Percentiles rank a stretch among this genome's conserved stretches.
Evolutionary conservation across 768 basidiomycete species (phyloP).

Genomic region (Boletus barrowsii): DNA sequence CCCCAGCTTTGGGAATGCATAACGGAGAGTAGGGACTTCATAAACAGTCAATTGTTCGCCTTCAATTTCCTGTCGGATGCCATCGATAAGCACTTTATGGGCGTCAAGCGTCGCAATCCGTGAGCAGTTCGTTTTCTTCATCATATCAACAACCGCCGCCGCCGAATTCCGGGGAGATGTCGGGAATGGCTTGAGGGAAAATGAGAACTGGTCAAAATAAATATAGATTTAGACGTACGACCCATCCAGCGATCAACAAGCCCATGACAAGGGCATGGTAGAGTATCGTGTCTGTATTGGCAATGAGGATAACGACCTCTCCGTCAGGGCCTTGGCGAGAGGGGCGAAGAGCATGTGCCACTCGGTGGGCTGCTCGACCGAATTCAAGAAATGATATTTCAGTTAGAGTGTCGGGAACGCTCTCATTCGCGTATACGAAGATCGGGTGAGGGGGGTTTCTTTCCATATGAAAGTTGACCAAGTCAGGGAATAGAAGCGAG

Average conservation of each 20-base stretch:
- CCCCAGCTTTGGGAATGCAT: constrained; percentile 42
- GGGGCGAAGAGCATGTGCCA: constrained; percentile 41
- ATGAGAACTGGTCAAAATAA: constrained; percentile 25
- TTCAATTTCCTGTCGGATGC: neutral
- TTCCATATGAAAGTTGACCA: constrained; percentile 25
- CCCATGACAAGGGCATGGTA: constrained; percentile 34
- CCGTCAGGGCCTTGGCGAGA: constrained; percentile 21
- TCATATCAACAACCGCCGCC: constrained; percentile 33
- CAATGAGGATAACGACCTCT: constrained; percentile 23
- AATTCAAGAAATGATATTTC: constrained; percentile 29
- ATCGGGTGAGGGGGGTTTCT: constrained; percentile 24
- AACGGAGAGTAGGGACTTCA: constrained; percentile 18
- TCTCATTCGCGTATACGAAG: constrained; percentile 17
- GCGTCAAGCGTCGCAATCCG: constrained; percentile 18
- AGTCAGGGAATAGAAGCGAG: constrained; percentile 23
- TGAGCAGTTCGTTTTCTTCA: constrained; percentile 20
- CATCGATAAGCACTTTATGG: constrained; percentile 16
- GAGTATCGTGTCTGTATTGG: constrained; percentile 32
- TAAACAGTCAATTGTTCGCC: constrained; percentile 5
- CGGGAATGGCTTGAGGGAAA: constrained; percentile 30
- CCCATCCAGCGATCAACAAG: constrained; percentile 39
- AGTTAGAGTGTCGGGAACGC: constrained; percentile 5
- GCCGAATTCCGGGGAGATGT: constrained; percentile 42
- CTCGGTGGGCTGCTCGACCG: constrained; percentile 28
- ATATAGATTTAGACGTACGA: constrained; percentile 27